phyloP scores from a whole-genome alignment of 2,329 filamentous ascomycete genomes.

The Aspergillus sp. region DNA sequence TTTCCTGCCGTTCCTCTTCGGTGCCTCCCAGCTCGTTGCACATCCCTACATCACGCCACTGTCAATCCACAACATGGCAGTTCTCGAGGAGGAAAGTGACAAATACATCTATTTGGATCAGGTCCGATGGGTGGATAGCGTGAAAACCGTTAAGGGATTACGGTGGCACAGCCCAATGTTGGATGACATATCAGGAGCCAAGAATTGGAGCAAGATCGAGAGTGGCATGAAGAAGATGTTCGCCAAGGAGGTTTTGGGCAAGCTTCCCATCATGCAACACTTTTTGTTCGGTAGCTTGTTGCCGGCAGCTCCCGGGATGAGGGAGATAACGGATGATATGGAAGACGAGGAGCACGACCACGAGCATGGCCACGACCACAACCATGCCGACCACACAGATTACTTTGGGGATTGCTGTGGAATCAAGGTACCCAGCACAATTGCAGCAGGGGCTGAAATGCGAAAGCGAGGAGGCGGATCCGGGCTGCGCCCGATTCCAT shows the following conservation, averaged over 20 bases:
- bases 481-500: slow-evolving; percentile 62
- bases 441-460: slow-evolving; percentile 87
- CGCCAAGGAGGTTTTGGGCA: slow-evolving; percentile 84
- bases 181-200: slow-evolving; percentile 90
- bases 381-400: slow-evolving; percentile 57
- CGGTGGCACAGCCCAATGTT: slow-evolving; percentile 98
- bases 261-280: slow-evolving; percentile 97
- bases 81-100: slow-evolving; percentile 79
- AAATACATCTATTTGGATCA: slow-evolving; percentile 93
- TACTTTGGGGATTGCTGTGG: slow-evolving; percentile 96
- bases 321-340: slow-evolving; percentile 48
- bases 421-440: slow-evolving; percentile 92
- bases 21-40: slow-evolving; percentile 82
- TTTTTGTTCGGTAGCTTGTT: slow-evolving; percentile 90
- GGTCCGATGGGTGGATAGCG: slow-evolving; percentile 89
- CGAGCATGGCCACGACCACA: slow-evolving; percentile 66
- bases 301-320: slow-evolving; percentile 78
- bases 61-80: slow-evolving; percentile 82
- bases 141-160: slow-evolving; percentile 91
- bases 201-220: slow-evolving; percentile 89
- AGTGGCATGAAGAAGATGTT: slow-evolving; percentile 98
- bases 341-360: slow-evolving; percentile 61
- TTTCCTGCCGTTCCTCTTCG: slow-evolving; percentile 93
- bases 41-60: slow-evolving; percentile 78
- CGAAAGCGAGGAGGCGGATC: slow-evolving; percentile 68